Evolutionary conservation across 164 flowering plant genomes (phyloP), one percentile per base, ranked within the genome.

Genomic region (Vitis rotundifolia): DNA sequence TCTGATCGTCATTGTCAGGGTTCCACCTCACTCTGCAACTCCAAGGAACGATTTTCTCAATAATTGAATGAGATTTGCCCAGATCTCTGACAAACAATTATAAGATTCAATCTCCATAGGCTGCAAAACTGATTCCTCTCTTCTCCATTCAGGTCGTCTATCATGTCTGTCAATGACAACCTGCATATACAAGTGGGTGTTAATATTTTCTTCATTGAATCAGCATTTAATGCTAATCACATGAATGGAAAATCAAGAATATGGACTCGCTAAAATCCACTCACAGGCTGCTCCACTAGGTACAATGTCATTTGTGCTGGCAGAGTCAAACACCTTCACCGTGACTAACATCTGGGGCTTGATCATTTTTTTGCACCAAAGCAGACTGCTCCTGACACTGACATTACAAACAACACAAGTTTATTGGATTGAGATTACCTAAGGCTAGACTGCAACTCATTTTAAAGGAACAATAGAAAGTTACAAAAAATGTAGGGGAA

Each of bases 331-430:
- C 11, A 47, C 73, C 49, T 50, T 53, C 68, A 64, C 51, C 59
- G 18, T 11, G 70, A 66, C 53, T 59, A 31, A n/a, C 74, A 29
- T 67, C 64, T 9, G 73, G 29, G 18, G 44, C 71, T 71, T 63
- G 70, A 63, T 47, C 61, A 54, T 19, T 60, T 63, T 61, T 70
- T 64, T 63, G 70, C 59, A 67, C 70, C 51, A 48, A 48, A 50
- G 59, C 64, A 2, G 75, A 16, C 51, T 61, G 72, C 51, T 63
- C 67, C 62, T 58, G 71, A 50, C 75, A 71, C 75, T 71, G 62
- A 19, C 56, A 68, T 62, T 15, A 58, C 37, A 55, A 53, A 67
- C 15, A 49, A 57, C 47, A 2, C 1, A 31, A 66, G 64, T 47
- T 69, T 57, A 64, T 50, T 49, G 19, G 59, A 12, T 16, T 56